Conservation (phyloP, 768 basidiomycete genomes). For the Tricholoma terreum region DNA sequence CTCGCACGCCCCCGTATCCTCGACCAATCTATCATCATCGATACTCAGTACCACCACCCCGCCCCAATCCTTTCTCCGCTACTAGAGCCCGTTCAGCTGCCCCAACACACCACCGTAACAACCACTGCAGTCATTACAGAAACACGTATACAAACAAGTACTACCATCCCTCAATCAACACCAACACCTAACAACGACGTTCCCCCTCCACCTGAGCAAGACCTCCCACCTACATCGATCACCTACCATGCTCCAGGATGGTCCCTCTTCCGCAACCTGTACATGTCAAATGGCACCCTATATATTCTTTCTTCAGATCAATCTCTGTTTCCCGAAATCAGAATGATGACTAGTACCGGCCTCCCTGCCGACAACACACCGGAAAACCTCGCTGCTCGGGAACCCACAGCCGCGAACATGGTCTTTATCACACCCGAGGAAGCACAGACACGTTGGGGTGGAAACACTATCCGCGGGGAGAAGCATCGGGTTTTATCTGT, state of each 20-base stretch:
- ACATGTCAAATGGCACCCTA: slow-evolving; percentile 82
- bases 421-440: slow-evolving; percentile 56
- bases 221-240: slow-evolving; percentile 52
- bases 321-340: slow-evolving; percentile 37
- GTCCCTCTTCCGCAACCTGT: slow-evolving; percentile 81
- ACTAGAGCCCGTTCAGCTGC: neutral
- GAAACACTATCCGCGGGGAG: slow-evolving; percentile 22
- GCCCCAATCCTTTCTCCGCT: neutral
- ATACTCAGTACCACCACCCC: slow-evolving; percentile 14
- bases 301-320: slow-evolving; percentile 52
- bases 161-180: neutral
- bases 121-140: neutral
- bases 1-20: slow-evolving; percentile 27
- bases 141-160: neutral
- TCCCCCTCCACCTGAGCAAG: slow-evolving; percentile 10
- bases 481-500: slow-evolving; percentile 61
- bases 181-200: neutral
- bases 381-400: slow-evolving; percentile 62
- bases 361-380: slow-evolving; percentile 53
- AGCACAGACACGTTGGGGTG: slow-evolving; percentile 62
- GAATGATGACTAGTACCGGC: slow-evolving; percentile 68
- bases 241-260: slow-evolving; percentile 75
- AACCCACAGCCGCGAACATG: slow-evolving; percentile 66
- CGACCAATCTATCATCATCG: slow-evolving; percentile 31
- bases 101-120: neutral